Evolutionary conservation across 257 asterid species (phyloP).

Genomic region (Marsdenia floribunda): DNA sequence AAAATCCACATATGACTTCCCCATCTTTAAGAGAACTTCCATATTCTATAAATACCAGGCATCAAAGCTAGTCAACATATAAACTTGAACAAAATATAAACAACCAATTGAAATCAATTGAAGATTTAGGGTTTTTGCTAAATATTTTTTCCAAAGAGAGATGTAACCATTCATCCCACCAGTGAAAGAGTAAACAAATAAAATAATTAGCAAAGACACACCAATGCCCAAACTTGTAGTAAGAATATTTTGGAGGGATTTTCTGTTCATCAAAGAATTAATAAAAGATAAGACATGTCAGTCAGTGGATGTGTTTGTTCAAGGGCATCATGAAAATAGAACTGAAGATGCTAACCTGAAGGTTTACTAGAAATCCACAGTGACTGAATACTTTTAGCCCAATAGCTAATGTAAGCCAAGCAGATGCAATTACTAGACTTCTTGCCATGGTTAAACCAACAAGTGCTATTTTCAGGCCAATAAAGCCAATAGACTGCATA

Average conservation of each 20-base stretch:
- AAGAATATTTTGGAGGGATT: slow-evolving; percentile 85
- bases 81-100: too few species aligned
- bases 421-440: slow-evolving; percentile 76
- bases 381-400: slow-evolving; percentile 94
- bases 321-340: slow-evolving; percentile 17
- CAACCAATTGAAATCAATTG: too few species aligned
- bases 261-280: slow-evolving; percentile 49
- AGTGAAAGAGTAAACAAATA: too few species aligned
- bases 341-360: slow-evolving; percentile 59
- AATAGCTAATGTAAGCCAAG: slow-evolving; percentile 92
- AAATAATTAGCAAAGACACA: too few species aligned
- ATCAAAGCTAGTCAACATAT: too few species aligned
- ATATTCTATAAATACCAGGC: too few species aligned
- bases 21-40: too few species aligned
- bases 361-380: slow-evolving; percentile 94
- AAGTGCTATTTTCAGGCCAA: slow-evolving; percentile 79
- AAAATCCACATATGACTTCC: too few species aligned
- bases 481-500: slow-evolving; percentile 79
- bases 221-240: too few species aligned
- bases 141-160: too few species aligned
- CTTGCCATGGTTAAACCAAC: slow-evolving; percentile 69
- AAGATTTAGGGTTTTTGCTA: too few species aligned
- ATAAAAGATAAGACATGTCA: slow-evolving; percentile 2
- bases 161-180: too few species aligned
- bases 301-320: slow-evolving; percentile 11